Evolutionary conservation across 306 rosid genomes (phyloP).

Genomic region (Dryas drummondii): DNA sequence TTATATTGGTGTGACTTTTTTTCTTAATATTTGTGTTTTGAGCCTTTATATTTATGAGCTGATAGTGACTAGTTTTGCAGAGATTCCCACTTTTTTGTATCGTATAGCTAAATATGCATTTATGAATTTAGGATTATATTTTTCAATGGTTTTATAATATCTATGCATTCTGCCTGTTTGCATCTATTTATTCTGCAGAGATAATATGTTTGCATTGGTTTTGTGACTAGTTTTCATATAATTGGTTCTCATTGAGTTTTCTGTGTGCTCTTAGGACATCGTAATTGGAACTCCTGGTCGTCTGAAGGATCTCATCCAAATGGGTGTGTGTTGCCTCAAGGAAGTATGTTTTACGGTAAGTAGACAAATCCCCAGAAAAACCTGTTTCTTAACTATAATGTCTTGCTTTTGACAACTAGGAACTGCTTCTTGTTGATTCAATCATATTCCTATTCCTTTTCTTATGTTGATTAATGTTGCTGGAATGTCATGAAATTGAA

Average conservation of each 20-base stretch:
- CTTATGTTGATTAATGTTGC: constrained; percentile 1
- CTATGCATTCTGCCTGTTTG: background rate
- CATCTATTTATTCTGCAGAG: background rate
- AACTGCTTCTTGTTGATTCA: background rate
- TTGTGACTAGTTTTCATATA: background rate
- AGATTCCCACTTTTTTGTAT: too few species aligned
- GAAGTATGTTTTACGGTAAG: constrained; percentile 91
- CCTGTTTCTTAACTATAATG: background rate
- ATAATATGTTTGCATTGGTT: background rate
- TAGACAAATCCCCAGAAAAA: background rate
- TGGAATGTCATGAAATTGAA: background rate
- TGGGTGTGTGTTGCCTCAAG: constrained; percentile 68
- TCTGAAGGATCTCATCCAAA: constrained; percentile 83
- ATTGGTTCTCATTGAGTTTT: background rate
- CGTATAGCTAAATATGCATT: too few species aligned
- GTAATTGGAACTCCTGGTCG: constrained; percentile 99
- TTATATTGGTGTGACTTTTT: too few species aligned
- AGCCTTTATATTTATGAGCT: too few species aligned
- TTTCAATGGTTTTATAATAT: background rate
- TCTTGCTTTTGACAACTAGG: background rate
- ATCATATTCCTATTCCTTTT: background rate
- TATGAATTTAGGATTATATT: too few species aligned
- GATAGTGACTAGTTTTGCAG: too few species aligned
- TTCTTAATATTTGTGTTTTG: too few species aligned
- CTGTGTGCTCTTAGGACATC: constrained; percentile 55